These are phyloP conservation scores for Lophiostoma macrostomum DNA, from an alignment of 495 filamentous ascomycete species.

Conservation along the genomic window DNA sequence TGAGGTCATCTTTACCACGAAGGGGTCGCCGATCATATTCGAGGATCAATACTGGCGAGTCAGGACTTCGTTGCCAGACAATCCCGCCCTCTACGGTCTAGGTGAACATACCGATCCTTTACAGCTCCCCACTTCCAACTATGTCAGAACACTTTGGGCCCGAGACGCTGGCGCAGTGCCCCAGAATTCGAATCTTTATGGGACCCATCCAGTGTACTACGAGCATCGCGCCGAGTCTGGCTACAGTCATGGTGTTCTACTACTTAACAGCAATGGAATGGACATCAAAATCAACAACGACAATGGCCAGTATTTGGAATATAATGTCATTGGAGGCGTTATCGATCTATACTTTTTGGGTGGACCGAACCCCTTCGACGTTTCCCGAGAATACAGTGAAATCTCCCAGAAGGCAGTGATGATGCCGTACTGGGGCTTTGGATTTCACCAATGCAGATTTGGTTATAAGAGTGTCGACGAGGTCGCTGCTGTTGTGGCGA, in stretches of 20 bases:
- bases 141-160: slow-evolving; percentile 77
- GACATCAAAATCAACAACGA: slow-evolving; percentile 76
- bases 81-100: slow-evolving; percentile 73
- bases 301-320: slow-evolving; percentile 72
- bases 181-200: slow-evolving; percentile 73
- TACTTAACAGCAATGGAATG: slow-evolving; percentile 83
- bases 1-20: slow-evolving; percentile 79
- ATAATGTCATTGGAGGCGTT: slow-evolving; percentile 77
- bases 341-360: slow-evolving; percentile 82
- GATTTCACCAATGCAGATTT: slow-evolving; percentile 81
- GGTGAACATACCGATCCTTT: slow-evolving; percentile 78
- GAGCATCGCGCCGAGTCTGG: slow-evolving; percentile 66
- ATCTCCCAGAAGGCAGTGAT: slow-evolving; percentile 67
- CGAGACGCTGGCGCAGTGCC: slow-evolving; percentile 69
- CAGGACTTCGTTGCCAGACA: slow-evolving; percentile 62
- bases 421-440: slow-evolving; percentile 84
- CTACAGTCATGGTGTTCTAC: slow-evolving; percentile 73
- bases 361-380: slow-evolving; percentile 68
- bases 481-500: slow-evolving; percentile 74
- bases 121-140: slow-evolving; percentile 55
- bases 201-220: slow-evolving; percentile 80
- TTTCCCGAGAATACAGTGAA: slow-evolving; percentile 69
- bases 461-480: slow-evolving; percentile 75
- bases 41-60: slow-evolving; percentile 73
- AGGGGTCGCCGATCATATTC: slow-evolving; percentile 66